A percentile compares a stretch with the other conserved stretches of the same genome.
Evolutionary conservation across 495 filamentous ascomycete genomes (phyloP).

Genomic region (Hypoxylon trugodes): DNA sequence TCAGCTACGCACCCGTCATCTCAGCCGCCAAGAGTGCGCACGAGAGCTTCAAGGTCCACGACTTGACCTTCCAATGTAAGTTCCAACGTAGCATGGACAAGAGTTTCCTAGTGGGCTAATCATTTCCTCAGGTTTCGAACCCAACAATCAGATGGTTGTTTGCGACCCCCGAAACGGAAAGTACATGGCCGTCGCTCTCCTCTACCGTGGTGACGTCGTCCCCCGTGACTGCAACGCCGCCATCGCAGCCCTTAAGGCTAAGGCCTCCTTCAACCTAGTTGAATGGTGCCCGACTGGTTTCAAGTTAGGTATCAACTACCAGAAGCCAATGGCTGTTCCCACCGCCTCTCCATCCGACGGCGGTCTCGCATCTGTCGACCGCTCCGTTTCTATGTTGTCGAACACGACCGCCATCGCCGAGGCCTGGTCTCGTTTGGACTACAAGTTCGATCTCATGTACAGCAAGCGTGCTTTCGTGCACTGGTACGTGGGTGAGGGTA

Average conservation of each 20-base stretch:
- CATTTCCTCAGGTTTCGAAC: slow-evolving; percentile 73
- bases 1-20: slow-evolving; percentile 89
- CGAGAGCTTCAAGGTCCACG: slow-evolving; percentile 90
- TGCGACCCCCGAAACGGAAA: slow-evolving; percentile 92
- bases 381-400: slow-evolving; percentile 88
- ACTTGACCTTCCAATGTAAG: slow-evolving; percentile 87
- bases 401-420: slow-evolving; percentile 93
- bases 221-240: slow-evolving; percentile 84
- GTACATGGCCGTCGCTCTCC: slow-evolving; percentile 91
- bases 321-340: slow-evolving; percentile 84
- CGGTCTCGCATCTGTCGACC: slow-evolving; percentile 84
- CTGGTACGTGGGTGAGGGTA: slow-evolving; percentile 95
- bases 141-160: slow-evolving; percentile 96
- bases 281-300: slow-evolving; percentile 98
- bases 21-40: slow-evolving; percentile 82
- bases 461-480: slow-evolving; percentile 94
- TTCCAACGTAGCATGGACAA: neutral
- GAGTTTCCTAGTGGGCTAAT: slow-evolving; percentile 23
- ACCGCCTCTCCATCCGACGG: slow-evolving; percentile 62
- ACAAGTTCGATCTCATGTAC: slow-evolving; percentile 98
- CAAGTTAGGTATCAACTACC: slow-evolving; percentile 94
- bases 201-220: slow-evolving; percentile 91
- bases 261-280: slow-evolving; percentile 88
- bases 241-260: slow-evolving; percentile 83
- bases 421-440: slow-evolving; percentile 86